Evolutionary conservation across 345 rosid species (phyloP), one percentile per base, ranked within the genome.

Genomic region (Heritiera fomes): DNA sequence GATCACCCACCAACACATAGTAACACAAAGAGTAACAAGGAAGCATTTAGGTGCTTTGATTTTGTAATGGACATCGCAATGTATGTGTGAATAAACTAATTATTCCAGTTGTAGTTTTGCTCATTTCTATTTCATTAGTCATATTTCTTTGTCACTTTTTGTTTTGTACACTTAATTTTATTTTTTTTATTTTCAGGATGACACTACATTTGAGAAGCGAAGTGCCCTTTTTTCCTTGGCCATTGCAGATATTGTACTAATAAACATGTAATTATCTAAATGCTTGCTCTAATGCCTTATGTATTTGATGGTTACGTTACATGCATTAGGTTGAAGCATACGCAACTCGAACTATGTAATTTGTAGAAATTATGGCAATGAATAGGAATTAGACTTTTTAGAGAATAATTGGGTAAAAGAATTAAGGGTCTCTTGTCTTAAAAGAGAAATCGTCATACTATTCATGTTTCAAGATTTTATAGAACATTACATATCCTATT

Each of bases 171-270:
- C 38, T 55, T 23, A 23, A 23, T 30, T n/a, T 32, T 47, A 66
- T 72, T 20, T 56, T 7, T 56, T 52, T 45, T 34, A 73, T 30
- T 87, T 87, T 73, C 90, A 92, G 97, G 93, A 92, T 82, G 97
- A 92, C 82, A 89, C 94, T 65, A 81, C 92, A 65, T 92, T 92
- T 64, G 94, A 90, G 86, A 92, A 90, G 80, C 97, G 90, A 84
- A 92, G 94, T 81, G 86, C 97, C 61, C 80, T 92, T 41, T 86
- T 90, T 62, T 94, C 94, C 64, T 80, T 90, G 78, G 93, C 93
- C 40, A 73, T 92, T 82, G 94, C 97, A 6, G 97, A 92, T 82
- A 83, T 92, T 80, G 94, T 92, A 11, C 82, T 92, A 13, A 90
- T 92, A 76, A 90, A 90, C 85, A 89, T 92, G 92, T 90, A 83